These are phyloP conservation scores for Mycena galopus DNA, from an alignment of 768 basidiomycete species.

Conservation along the genomic window DNA sequence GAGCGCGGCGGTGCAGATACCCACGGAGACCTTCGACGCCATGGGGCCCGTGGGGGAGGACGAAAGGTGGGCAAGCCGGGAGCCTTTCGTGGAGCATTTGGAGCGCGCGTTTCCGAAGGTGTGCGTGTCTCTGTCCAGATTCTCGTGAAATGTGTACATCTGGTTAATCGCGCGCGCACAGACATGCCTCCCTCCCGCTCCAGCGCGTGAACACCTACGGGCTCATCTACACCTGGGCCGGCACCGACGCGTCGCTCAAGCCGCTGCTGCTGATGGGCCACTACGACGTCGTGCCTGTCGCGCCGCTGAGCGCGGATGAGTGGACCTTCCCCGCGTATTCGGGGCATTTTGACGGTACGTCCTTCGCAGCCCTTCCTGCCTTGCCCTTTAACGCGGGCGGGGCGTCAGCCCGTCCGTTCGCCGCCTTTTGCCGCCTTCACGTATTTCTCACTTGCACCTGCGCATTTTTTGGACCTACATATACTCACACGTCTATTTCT, in stretches of 20 bases:
- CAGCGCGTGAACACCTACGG: constrained; percentile 70
- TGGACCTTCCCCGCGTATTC: constrained; percentile 77
- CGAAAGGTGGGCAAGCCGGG: constrained; percentile 56
- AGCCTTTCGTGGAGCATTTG: constrained; percentile 55
- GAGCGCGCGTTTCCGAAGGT: constrained; percentile 62
- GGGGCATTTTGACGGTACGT: constrained; percentile 69
- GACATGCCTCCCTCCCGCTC: constrained; percentile 11
- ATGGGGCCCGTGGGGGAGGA: constrained; percentile 63
- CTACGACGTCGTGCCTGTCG: constrained; percentile 79
- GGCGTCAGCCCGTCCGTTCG: too few relatives aligned
- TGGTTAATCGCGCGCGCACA: background rate
- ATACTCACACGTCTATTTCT: too few relatives aligned
- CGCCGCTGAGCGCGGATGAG: constrained; percentile 63
- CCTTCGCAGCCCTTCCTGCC: background rate
- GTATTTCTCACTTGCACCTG: background rate
- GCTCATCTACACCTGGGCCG: constrained; percentile 72
- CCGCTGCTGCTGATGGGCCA: constrained; percentile 68
- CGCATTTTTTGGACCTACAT: too few relatives aligned
- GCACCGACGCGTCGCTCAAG: constrained; percentile 61
- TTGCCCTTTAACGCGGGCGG: too few relatives aligned
- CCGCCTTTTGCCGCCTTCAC: too few relatives aligned
- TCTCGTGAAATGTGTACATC: background rate
- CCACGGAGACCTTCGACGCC: constrained; percentile 62
- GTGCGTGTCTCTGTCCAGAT: constrained; percentile 46
- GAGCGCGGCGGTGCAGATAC: constrained; percentile 49